Base-by-base conservation (phyloP, 139 green algal species). In the Penium margaritaceum region DNA sequence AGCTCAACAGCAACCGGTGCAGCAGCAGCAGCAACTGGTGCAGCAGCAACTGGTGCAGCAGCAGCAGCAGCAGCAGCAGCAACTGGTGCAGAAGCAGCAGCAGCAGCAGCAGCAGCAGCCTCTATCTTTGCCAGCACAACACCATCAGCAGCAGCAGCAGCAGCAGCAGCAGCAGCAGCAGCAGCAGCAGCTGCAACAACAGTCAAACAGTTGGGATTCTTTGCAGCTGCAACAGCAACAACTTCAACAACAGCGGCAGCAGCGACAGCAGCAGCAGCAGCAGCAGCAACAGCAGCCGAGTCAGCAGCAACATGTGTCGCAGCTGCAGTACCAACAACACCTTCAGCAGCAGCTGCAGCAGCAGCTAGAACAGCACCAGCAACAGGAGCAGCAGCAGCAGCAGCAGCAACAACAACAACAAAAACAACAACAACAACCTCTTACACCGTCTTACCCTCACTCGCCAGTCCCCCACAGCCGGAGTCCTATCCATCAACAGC, bases 141-240 rank as follows among this genome's bases (percentile, higher is more conserved):
- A 21, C 7, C 12, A 57, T n/a, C 46, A 57, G 0, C 46, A 24
- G 5, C 46, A 57, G 21, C 15, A 15, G 9, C 46, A 75, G 47
- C 67, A 75, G 47, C 67, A 75, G 24, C 35, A 60, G 63, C 63
- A 72, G 34, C 63, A 39, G 14, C 12, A 9, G 61, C 61, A 53
- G 61, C 61, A 68, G 61, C 15, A 47, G 46, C 21, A 57, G 46
- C 21, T 7, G 41, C 41, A 57, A n/a, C 21, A n/a, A n/a, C 7
- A 57, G 46, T 21, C 21, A n/a, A 57, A n/a, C 46, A n/a, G 46
- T n/a, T n/a, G n/a, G n/a, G n/a, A n/a, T n/a, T n/a, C n/a, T n/a
- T 21, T n/a, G 46, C 12, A 32, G 46, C 46, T 17, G 38, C 38
- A 54, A 32, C 63, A 35, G 63, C 14, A 29, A 32, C 63, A 21